A percentile compares a stretch with the other conserved stretches of the same genome.
Evolutionary conservation across 169 alveolate genomes (phyloP).

Genomic region (Cryptosporidium sp.): DNA sequence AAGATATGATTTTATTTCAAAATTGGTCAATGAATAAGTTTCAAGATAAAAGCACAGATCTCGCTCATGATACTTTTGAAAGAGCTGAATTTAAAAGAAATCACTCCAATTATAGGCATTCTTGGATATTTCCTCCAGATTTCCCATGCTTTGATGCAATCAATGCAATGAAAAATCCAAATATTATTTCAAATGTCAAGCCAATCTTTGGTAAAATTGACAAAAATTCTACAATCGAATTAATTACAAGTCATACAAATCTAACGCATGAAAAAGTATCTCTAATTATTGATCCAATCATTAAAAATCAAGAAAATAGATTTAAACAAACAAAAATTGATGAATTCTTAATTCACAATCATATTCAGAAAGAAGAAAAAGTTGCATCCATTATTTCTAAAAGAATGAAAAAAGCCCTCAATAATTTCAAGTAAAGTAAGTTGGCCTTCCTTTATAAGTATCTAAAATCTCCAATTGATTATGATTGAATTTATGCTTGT

Average conservation of each 20-base stretch:
- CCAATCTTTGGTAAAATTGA: slow-evolving; percentile 56
- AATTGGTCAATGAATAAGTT: slow-evolving; percentile 85
- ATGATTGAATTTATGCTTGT: slow-evolving; percentile 78
- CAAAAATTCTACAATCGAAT: neutral
- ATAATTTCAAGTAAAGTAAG: slow-evolving; percentile 79
- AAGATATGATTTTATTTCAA: slow-evolving; percentile 83
- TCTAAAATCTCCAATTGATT: slow-evolving; percentile 83
- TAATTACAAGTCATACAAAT: slow-evolving; percentile 12
- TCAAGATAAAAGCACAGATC: slow-evolving; percentile 12
- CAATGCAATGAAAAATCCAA: slow-evolving; percentile 61
- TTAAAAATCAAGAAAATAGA: slow-evolving; percentile 12
- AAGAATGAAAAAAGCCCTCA: slow-evolving; percentile 68
- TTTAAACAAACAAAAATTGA: slow-evolving; percentile 37
- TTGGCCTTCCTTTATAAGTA: slow-evolving; percentile 84
- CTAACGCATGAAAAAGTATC: slow-evolving; percentile 25
- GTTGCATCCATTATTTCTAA: slow-evolving; percentile 59
- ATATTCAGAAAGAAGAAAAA: slow-evolving; percentile 3
- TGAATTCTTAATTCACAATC: neutral
- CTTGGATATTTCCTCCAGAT: slow-evolving; percentile 70
- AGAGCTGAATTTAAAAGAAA: slow-evolving; percentile 47
- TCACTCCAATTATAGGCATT: slow-evolving; percentile 60
- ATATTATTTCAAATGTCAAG: neutral
- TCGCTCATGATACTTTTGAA: slow-evolving; percentile 4
- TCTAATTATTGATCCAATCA: slow-evolving; percentile 25
- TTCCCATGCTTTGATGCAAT: slow-evolving; percentile 50